phyloP scores from a whole-genome alignment of 1,139 yeast species.

The Hyphopichia pseudoburtonii region DNA sequence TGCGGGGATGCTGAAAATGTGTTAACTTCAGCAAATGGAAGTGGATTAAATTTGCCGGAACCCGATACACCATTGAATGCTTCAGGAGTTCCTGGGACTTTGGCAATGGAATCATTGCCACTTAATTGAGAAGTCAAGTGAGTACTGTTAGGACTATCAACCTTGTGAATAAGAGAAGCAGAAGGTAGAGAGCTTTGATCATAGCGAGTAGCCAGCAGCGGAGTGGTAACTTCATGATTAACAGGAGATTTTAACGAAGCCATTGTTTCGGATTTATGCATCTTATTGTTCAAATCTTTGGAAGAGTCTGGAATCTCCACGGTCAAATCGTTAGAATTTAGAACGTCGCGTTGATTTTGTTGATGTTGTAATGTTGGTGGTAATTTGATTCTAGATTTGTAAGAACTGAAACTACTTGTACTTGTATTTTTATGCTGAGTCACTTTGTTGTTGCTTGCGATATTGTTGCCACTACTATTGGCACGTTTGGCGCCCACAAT shows the following conservation, averaged over 20 bases:
- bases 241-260: conserved; percentile 1
- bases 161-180: conserved; percentile 6
- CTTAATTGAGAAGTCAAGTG: conserved; percentile 13
- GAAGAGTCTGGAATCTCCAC: neutral
- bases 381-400: conserved; percentile 34
- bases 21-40: conserved; percentile 2
- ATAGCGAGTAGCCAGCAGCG: neutral
- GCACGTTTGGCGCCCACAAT: neutral
- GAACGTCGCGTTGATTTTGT: conserved; percentile 4
- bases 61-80: conserved; percentile 10
- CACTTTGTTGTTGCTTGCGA: neutral
- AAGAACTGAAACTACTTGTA: conserved; percentile 28
- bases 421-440: conserved; percentile 19
- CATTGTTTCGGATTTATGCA: conserved; percentile 1
- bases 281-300: neutral
- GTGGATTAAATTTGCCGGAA: conserved; percentile 1
- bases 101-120: conserved; percentile 7
- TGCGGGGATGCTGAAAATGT: conserved; percentile 7
- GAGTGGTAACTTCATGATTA: neutral
- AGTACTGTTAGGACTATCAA: conserved; percentile 5
- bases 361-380: conserved; percentile 24
- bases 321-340: conserved; percentile 2
- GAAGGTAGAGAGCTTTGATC: conserved; percentile 10
- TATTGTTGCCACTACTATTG: too few relatives aligned
- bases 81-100: conserved; percentile 19